A percentile compares a stretch with the other conserved stretches of the same genome.
Evolutionary conservation across 768 basidiomycete genomes (phyloP).

Genomic region (Rhizopogon vesiculosus): DNA sequence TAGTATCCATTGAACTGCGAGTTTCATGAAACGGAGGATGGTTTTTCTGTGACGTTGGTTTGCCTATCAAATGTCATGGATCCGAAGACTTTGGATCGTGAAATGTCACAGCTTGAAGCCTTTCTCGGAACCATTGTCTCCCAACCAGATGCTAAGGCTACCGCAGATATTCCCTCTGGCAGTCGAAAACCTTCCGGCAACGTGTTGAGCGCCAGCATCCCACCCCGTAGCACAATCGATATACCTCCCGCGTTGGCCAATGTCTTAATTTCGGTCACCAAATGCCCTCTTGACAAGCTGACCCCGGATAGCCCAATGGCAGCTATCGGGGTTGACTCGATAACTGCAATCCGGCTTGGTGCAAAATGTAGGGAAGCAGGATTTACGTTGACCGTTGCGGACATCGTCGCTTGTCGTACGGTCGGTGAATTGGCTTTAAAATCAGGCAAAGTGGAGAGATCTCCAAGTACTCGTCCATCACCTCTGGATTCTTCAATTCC

Average conservation of each 20-base stretch:
- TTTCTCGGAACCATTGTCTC: constrained; percentile 17
- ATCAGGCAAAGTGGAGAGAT: background rate
- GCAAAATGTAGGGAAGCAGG: constrained; percentile 35
- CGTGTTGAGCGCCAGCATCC: background rate
- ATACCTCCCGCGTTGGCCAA: constrained; percentile 6
- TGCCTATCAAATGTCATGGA: constrained; percentile 28
- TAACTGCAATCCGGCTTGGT: constrained; percentile 42
- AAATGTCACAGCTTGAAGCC: constrained; percentile 14
- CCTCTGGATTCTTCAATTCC: constrained; percentile 2
- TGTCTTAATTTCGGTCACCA: constrained; percentile 14
- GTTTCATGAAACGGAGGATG: constrained; percentile 25
- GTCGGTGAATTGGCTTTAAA: constrained; percentile 23
- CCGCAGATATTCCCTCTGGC: background rate
- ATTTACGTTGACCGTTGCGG: constrained; percentile 27
- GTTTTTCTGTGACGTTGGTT: constrained; percentile 32
- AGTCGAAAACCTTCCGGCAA: background rate
- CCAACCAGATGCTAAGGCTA: constrained; percentile 12
- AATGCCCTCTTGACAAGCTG: constrained; percentile 25
- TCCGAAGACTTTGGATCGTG: constrained; percentile 11
- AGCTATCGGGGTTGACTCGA: constrained; percentile 45
- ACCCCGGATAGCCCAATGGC: constrained; percentile 30
- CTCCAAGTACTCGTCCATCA: background rate
- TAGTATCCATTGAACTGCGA: constrained; percentile 45
- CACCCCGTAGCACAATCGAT: constrained; percentile 1
- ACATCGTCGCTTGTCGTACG: constrained; percentile 38